Conservation (phyloP, 2,329 filamentous ascomycete species). For the Cladophialophora carrionii region DNA sequence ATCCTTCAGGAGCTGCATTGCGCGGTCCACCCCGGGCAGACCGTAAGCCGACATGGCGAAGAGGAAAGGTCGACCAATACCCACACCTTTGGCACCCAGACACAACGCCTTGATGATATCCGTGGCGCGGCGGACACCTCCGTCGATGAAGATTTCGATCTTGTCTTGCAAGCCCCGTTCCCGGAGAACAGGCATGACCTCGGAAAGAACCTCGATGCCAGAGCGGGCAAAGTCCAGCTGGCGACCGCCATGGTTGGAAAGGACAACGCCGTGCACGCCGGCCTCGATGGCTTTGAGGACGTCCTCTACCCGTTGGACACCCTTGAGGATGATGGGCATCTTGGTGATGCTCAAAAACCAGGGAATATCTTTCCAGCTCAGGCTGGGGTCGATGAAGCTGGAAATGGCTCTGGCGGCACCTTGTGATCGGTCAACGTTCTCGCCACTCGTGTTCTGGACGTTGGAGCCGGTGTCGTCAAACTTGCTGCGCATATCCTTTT, state of each 20-base stretch:
- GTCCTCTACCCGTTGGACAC: constrained; percentile 93
- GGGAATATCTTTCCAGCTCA: constrained; percentile 90
- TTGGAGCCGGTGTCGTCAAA: constrained; percentile 81
- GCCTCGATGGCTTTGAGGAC: constrained; percentile 82
- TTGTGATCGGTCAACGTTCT: constrained; percentile 80
- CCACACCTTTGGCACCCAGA: constrained; percentile 86
- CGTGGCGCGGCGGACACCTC: constrained; percentile 84
- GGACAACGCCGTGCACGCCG: constrained; percentile 84
- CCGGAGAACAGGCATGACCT: constrained; percentile 86
- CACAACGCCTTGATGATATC: constrained; percentile 96
- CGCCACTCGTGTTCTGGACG: constrained; percentile 71
- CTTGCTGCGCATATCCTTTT: constrained; percentile 97
- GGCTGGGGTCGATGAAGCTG: constrained; percentile 91
- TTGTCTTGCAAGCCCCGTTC: constrained; percentile 71
- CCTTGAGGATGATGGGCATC: constrained; percentile 96
- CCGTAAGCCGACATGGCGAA: constrained; percentile 97
- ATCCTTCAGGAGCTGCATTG: constrained; percentile 90
- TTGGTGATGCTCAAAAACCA: constrained; percentile 90
- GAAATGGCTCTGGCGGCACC: constrained; percentile 94
- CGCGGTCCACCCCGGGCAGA: constrained; percentile 80
- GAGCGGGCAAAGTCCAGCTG: constrained; percentile 92
- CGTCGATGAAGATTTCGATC: constrained; percentile 89
- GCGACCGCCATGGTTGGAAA: constrained; percentile 93
- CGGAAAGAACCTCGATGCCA: constrained; percentile 84
- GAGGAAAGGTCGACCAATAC: constrained; percentile 91